These are phyloP conservation scores for Tilletia walkeri DNA, from an alignment of 1,284 basidiomycete species.

Conservation along the genomic window DNA sequence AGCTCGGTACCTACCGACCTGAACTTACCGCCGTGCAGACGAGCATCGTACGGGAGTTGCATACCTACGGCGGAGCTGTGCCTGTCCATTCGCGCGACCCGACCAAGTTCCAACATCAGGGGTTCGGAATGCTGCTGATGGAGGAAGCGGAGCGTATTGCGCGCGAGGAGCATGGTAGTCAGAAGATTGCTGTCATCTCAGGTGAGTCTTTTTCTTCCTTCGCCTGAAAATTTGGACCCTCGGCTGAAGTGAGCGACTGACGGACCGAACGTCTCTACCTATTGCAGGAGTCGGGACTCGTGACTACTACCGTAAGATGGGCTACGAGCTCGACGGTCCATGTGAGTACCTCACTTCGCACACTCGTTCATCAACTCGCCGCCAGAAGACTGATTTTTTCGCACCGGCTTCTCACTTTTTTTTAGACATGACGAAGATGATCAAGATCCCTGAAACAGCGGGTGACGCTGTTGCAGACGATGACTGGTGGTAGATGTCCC, in stretches of 20 bases:
- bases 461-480: background rate
- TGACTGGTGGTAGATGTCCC: background rate
- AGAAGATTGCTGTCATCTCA: conserved; percentile 92
- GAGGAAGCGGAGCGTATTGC: conserved; percentile 98
- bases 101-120: conserved; percentile 71
- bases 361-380: background rate
- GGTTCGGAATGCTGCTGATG: conserved; percentile 96
- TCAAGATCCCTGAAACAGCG: background rate
- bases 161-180: conserved; percentile 91
- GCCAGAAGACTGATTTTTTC: background rate
- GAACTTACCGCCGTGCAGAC: conserved; percentile 79
- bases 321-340: conserved; percentile 90
- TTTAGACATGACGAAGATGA: conserved; percentile 12
- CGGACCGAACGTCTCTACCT: too few relatives aligned
- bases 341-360: conserved; percentile 56
- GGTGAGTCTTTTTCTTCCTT: conserved; percentile 59
- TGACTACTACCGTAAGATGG: conserved; percentile 88
- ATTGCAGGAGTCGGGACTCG: conserved; percentile 71
- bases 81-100: conserved; percentile 96
- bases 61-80: conserved; percentile 98
- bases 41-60: conserved; percentile 92
- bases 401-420: background rate
- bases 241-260: too few relatives aligned
- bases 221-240: background rate
- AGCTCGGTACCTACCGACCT: conserved; percentile 91